A percentile compares a stretch with the other conserved stretches of the same genome.
Evolutionary conservation across 768 basidiomycete genomes (phyloP).

Genomic region (Lentinula guzmanii): DNA sequence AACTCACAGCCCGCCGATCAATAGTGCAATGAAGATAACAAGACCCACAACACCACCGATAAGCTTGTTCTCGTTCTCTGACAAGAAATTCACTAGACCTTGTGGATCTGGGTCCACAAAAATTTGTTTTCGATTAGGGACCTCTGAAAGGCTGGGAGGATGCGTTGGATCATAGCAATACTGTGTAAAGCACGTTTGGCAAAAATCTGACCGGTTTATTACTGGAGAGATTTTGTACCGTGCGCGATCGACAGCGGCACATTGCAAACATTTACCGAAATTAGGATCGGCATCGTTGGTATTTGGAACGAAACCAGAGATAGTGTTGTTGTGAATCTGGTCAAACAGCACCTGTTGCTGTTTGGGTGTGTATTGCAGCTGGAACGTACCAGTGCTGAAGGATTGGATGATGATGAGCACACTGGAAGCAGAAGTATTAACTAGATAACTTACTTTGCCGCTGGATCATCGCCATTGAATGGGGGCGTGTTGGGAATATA

Average conservation of each 20-base stretch:
- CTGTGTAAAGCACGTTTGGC: constrained; percentile 24
- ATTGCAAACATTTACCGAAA: constrained; percentile 53
- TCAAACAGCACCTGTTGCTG: constrained; percentile 55
- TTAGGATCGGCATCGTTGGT: constrained; percentile 47
- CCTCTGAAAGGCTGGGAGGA: constrained; percentile 11
- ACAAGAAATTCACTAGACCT: constrained; percentile 40
- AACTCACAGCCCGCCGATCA: constrained; percentile 34
- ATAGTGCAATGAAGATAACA: constrained; percentile 28
- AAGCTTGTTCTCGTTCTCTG: constrained; percentile 36
- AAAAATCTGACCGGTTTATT: constrained; percentile 17
- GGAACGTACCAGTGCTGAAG: constrained; percentile 49
- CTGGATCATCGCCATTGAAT: constrained; percentile 49
- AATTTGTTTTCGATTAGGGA: constrained; percentile 30
- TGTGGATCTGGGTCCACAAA: constrained; percentile 55
- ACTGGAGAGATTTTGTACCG: constrained; percentile 16
- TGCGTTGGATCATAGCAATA: constrained; percentile 26
- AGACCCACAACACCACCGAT: constrained; percentile 43
- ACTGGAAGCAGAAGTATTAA: background rate
- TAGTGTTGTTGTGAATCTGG: constrained; percentile 49
- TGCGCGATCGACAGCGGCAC: constrained; percentile 27
- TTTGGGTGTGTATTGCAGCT: constrained; percentile 50
- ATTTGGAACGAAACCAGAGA: constrained; percentile 57
- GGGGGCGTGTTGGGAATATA: constrained; percentile 77
- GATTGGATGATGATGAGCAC: constrained; percentile 5
- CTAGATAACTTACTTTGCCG: constrained; percentile 46